Evolutionary conservation across 441 rosid genomes (phyloP).

Genomic region (Gossypium aridum): DNA sequence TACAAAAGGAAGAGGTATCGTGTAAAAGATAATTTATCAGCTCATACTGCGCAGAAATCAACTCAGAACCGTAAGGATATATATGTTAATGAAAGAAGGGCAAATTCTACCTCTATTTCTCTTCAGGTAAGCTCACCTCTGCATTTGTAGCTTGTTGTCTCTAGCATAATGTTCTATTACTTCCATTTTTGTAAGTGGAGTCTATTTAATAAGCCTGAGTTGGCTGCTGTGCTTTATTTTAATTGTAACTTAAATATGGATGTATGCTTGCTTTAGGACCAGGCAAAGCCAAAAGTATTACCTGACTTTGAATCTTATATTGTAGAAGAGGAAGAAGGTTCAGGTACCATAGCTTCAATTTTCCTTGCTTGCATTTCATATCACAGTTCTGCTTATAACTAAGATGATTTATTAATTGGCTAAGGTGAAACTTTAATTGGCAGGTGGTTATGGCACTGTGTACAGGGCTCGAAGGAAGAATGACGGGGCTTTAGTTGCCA

Average conservation of each 20-base stretch:
- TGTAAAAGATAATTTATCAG: constrained; percentile 30
- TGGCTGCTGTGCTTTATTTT: constrained; percentile 1
- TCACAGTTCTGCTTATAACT: background rate
- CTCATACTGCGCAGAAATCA: constrained; percentile 19
- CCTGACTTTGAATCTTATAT: constrained; percentile 72
- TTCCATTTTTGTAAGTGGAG: background rate
- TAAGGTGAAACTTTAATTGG: constrained; percentile 19
- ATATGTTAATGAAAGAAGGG: constrained; percentile 38
- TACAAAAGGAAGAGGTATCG: constrained; percentile 32
- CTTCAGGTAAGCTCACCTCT: constrained; percentile 17
- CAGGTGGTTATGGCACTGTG: constrained; percentile 96
- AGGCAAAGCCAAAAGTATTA: constrained; percentile 31
- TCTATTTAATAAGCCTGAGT: background rate
- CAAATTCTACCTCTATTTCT: constrained; percentile 22
- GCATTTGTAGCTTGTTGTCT: background rate
- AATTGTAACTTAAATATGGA: background rate
- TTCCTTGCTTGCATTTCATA: background rate
- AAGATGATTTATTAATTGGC: constrained; percentile 6
- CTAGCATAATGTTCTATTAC: background rate
- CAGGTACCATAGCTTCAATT: constrained; percentile 45
- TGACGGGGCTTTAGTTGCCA: constrained; percentile 73
- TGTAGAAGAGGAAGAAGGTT: constrained; percentile 76
- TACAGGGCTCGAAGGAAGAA: constrained; percentile 68
- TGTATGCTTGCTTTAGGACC: constrained; percentile 44
- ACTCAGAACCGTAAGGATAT: constrained; percentile 28